phyloP scores from a whole-genome alignment of 371 early-diverging fungal species.

The Apophysomyces trapeziformis region DNA sequence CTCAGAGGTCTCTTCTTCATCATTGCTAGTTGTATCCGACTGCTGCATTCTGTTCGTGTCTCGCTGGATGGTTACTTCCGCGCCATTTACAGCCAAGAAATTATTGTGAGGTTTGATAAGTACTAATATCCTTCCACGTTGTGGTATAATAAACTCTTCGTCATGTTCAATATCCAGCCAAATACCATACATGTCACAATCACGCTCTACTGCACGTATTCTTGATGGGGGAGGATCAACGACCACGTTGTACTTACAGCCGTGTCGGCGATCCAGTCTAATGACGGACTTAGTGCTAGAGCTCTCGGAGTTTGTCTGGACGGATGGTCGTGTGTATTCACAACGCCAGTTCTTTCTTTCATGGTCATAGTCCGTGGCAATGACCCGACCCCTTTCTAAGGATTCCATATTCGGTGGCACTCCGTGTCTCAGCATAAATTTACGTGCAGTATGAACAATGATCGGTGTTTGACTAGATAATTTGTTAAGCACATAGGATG shows the following conservation, averaged over 20 bases:
- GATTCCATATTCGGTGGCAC: slow-evolving; percentile 57
- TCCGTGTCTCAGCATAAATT: slow-evolving; percentile 50
- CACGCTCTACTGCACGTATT: slow-evolving; percentile 38
- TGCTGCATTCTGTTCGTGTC: slow-evolving; percentile 9
- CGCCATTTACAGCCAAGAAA: slow-evolving; percentile 29
- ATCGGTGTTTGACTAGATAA: slow-evolving; percentile 44
- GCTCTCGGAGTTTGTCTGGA: slow-evolving; percentile 5
- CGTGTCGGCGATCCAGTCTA: slow-evolving; percentile 51
- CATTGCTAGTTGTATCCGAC: slow-evolving; percentile 8
- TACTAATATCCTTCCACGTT: slow-evolving; percentile 55
- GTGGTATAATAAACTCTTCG: slow-evolving; percentile 56
- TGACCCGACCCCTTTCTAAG: slow-evolving; percentile 44
- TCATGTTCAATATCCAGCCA: slow-evolving; percentile 58
- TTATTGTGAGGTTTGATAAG: slow-evolving; percentile 43
- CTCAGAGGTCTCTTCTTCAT: slow-evolving; percentile 4
- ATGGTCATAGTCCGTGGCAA: slow-evolving; percentile 51
- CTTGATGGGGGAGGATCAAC: slow-evolving; percentile 65
- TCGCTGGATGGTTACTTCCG: slow-evolving; percentile 8
- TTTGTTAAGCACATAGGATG: slow-evolving; percentile 44
- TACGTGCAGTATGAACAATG: slow-evolving; percentile 41
- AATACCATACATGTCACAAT: slow-evolving; percentile 51
- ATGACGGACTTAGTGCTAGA: slow-evolving; percentile 36
- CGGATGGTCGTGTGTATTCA: slow-evolving; percentile 45
- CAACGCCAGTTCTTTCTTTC: slow-evolving; percentile 54
- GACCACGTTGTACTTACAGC: slow-evolving; percentile 45